Evolutionary conservation across 129 eudicot genomes (phyloP).

Genomic region (Flaveria ramosissima): DNA sequence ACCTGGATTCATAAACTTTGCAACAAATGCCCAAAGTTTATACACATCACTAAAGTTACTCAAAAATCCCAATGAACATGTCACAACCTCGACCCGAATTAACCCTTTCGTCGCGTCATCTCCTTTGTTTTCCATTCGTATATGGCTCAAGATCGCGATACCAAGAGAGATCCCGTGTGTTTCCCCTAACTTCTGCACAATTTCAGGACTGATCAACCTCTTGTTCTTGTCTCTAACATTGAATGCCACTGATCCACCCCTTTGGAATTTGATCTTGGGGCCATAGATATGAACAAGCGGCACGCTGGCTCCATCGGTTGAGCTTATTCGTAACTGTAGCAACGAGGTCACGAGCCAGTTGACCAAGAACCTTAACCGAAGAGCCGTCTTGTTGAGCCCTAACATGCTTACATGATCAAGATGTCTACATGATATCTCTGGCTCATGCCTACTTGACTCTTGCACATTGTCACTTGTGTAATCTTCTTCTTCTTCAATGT

Average conservation of each 20-base stretch:
- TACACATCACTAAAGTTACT: slow-evolving; percentile 87
- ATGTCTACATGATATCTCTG: slow-evolving; percentile 80
- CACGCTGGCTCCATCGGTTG: slow-evolving; percentile 39
- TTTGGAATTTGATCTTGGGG: slow-evolving; percentile 84
- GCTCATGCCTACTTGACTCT: slow-evolving; percentile 71
- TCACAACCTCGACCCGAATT: slow-evolving; percentile 77
- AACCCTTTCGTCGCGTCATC: slow-evolving; percentile 57
- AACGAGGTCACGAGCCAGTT: slow-evolving; percentile 95
- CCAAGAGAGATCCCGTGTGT: slow-evolving; percentile 73
- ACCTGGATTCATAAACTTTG: slow-evolving; percentile 80
- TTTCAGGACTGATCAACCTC: slow-evolving; percentile 68
- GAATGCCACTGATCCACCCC: slow-evolving; percentile 92
- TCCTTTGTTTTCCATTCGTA: slow-evolving; percentile 53
- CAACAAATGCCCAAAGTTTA: slow-evolving; percentile 84
- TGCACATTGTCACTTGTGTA: slow-evolving; percentile 46
- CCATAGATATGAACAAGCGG: slow-evolving; percentile 85
- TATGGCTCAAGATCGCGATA: slow-evolving; percentile 72
- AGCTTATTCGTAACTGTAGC: slow-evolving; percentile 61
- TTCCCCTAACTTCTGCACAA: slow-evolving; percentile 79
- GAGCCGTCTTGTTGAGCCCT: slow-evolving; percentile 91
- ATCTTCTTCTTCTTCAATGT: slow-evolving; percentile 51
- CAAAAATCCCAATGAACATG: slow-evolving; percentile 86
- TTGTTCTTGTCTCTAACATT: slow-evolving; percentile 60
- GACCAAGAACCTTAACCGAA: slow-evolving; percentile 69
- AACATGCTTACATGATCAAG: slow-evolving; percentile 80